Evolutionary conservation across 2,329 filamentous ascomycete genomes (phyloP).

Genomic region (Ophiostoma perfectum): DNA sequence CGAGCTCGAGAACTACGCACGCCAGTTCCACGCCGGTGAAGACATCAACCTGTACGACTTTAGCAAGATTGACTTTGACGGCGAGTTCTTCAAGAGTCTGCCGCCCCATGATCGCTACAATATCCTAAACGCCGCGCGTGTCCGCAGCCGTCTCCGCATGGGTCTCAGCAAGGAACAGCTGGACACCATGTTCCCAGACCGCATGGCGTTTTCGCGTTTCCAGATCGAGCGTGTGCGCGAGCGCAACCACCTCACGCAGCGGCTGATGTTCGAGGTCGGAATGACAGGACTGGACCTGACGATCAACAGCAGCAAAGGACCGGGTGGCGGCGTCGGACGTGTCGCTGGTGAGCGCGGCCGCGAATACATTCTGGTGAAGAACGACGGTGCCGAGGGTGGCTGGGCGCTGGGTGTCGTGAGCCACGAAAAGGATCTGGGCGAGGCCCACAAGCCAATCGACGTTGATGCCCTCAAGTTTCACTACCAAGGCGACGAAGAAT

Average conservation of each 20-base stretch:
- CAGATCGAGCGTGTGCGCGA: slow-evolving; percentile 93
- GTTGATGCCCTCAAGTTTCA: slow-evolving; percentile 64
- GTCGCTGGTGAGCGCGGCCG: slow-evolving; percentile 81
- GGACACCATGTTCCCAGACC: slow-evolving; percentile 92
- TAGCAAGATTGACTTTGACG: slow-evolving; percentile 96
- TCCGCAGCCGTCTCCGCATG: slow-evolving; percentile 87
- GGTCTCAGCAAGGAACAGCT: slow-evolving; percentile 94
- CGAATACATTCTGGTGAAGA: slow-evolving; percentile 95
- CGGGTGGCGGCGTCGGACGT: slow-evolving; percentile 51
- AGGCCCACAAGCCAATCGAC: slow-evolving; percentile 84
- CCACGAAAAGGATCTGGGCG: slow-evolving; percentile 71
- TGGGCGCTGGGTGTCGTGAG: slow-evolving; percentile 94
- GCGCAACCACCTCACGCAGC: slow-evolving; percentile 88
- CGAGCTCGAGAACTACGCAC: slow-evolving; percentile 88
- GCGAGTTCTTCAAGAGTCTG: slow-evolving; percentile 87
- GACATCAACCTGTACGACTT: slow-evolving; percentile 93
- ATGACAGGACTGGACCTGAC: slow-evolving; percentile 74
- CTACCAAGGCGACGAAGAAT: slow-evolving; percentile 51
- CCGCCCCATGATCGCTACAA: slow-evolving; percentile 92
- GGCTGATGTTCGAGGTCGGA: slow-evolving; percentile 88
- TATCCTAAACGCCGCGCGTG: slow-evolving; percentile 86
- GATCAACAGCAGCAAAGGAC: slow-evolving; percentile 35
- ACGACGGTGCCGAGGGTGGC: slow-evolving; percentile 88
- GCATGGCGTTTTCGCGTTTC: slow-evolving; percentile 94
- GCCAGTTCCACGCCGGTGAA: slow-evolving; percentile 86